These are phyloP conservation scores for Coemansia javaensis DNA, from an alignment of 192 early-diverging fungal genomes.

Conservation along the genomic window DNA sequence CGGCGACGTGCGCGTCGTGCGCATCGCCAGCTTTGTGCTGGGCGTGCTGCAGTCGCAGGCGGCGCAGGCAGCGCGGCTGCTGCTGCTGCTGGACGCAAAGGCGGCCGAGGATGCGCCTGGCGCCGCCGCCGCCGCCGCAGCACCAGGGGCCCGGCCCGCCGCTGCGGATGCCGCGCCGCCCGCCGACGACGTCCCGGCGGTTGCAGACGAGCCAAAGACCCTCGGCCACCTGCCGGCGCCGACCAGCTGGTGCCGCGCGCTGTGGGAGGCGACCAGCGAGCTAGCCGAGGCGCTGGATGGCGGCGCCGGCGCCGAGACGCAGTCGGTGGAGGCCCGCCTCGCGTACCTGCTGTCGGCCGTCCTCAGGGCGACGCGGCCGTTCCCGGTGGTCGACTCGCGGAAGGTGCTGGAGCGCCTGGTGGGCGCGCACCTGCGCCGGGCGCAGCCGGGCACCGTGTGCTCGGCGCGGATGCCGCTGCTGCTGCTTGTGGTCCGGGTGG, in stretches of 20 bases:
- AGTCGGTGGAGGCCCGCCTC: constrained; percentile 17
- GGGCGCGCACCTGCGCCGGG: constrained; percentile 1
- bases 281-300: constrained; percentile 12
- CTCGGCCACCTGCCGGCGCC: constrained; percentile 28
- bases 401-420: constrained; percentile 16
- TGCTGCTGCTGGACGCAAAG: background rate
- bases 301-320: background rate
- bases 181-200: background rate
- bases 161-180: background rate
- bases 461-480: constrained; percentile 14
- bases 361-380: constrained; percentile 13
- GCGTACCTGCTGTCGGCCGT: constrained; percentile 13
- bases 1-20: constrained; percentile 22
- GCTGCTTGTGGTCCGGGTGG: constrained; percentile 7
- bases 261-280: constrained; percentile 27
- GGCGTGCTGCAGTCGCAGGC: constrained; percentile 25
- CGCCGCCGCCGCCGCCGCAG: background rate
- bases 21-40: constrained; percentile 15
- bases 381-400: constrained; percentile 21
- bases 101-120: background rate
- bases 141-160: background rate
- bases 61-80: constrained; percentile 6
- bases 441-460: background rate
- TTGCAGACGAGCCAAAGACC: constrained; percentile 21
- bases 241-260: constrained; percentile 37